Base-by-base conservation (phyloP, 805 yeast genomes). In the Hermanozyma aechmeae region DNA sequence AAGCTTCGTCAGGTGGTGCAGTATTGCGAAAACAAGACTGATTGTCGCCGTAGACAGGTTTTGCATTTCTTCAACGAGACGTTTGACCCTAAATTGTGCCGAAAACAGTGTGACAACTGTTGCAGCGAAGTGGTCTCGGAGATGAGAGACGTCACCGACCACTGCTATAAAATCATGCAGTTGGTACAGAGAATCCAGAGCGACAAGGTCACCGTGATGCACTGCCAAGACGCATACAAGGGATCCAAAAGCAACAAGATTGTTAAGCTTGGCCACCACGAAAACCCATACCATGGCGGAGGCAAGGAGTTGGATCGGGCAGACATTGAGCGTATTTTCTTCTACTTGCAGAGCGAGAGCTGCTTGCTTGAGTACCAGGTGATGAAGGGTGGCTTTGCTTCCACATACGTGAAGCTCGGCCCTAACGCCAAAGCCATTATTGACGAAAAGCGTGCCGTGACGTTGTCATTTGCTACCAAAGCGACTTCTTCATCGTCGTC, bases 11-110 rank as follows among this genome's bases (percentile, higher is more conserved):
- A 84, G 40, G 96, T 92, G 10, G 73, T 83, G 40, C 87, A 80
- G 47, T 92, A 85, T 49, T 89, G 97, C 56, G 96, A 87, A 37
- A 89, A 92, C 51, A 66, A 69, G 8, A 76, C 87, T 3, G 96
- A 87, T 50, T 92, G 98, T 51, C 71, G 98, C 31, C 68, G 97
- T 37, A 73, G 76, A 43, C 87, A 86, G 42, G 95, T 92, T 3
- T 61, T 92, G 29, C 89, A 83, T 29, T 92, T 87, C 48, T 92
- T 92, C 58, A 83, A 84, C 53, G 98, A 92, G 49, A 58, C 57
- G 5, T 87, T 89, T 48, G 73, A 82, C 35, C 64, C 79, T 7
- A 58, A 51, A 14, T 57, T 66, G 12, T 92, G 98, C 50, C 52
- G 60, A 10, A 71, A 73, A 34, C 69, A 74, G 37, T 92, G 98